Evolutionary conservation across 371 early-diverging fungal species (phyloP).

Genomic region (Mortierella sp.): DNA sequence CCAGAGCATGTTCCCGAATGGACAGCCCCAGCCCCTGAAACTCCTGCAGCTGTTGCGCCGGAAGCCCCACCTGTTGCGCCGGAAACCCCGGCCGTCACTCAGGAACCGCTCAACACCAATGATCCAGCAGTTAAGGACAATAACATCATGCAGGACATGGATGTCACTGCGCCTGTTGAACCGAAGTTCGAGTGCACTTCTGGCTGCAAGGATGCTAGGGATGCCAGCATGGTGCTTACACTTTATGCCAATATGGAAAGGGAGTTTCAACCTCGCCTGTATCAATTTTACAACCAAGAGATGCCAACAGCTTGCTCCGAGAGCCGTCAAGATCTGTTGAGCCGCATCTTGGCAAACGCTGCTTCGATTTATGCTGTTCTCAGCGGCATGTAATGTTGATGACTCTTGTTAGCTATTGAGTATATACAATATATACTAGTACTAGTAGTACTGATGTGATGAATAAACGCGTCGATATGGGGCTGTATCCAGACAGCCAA

Average conservation of each 20-base stretch:
- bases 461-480: too few species aligned
- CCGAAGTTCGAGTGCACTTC: constrained; percentile 40
- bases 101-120: too few species aligned
- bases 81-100: not conserved
- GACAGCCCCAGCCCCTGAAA: too few species aligned
- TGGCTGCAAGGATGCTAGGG: constrained; percentile 34
- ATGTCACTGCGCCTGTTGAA: constrained; percentile 11
- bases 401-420: too few species aligned
- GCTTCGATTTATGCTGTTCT: too few species aligned
- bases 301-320: constrained; percentile 18
- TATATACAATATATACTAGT: too few species aligned
- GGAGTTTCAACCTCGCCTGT: constrained; percentile 13
- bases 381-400: too few species aligned
- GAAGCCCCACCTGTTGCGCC: not conserved
- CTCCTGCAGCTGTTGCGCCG: not conserved
- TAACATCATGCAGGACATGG: constrained; percentile 16
- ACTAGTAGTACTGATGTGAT: too few species aligned
- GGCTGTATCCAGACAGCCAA: too few species aligned
- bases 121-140: not conserved
- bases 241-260: constrained; percentile 27
- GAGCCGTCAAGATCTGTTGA: constrained; percentile 10
- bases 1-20: too few species aligned
- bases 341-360: constrained; percentile 7
- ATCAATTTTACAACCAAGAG: constrained; percentile 23
- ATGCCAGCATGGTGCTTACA: constrained; percentile 29